Evolutionary conservation across 306 rosid genomes (phyloP).

Genomic region (Dalbergia cochinchinensis): DNA sequence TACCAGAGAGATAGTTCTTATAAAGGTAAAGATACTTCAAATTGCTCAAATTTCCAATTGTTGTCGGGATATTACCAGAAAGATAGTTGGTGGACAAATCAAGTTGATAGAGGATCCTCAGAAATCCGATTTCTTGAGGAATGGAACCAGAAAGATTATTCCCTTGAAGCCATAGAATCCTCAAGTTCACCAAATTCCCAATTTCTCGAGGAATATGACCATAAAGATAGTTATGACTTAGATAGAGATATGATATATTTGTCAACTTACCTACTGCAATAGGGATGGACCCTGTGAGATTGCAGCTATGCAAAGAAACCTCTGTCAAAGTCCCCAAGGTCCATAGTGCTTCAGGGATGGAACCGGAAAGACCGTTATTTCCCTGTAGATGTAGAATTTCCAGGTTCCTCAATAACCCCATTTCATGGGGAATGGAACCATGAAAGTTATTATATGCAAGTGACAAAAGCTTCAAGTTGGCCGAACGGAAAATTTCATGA

Average conservation of each 20-base stretch:
- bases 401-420: constrained; percentile 18
- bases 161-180: fast-evolving
- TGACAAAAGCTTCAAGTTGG: not conserved
- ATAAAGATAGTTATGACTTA: not conserved
- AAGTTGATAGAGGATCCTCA: not conserved
- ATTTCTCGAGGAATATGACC: not conserved
- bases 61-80: constrained; percentile 2
- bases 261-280: not conserved
- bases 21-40: not conserved
- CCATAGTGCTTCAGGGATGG: not conserved
- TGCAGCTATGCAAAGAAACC: not conserved
- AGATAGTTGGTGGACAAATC: not conserved
- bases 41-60: constrained; percentile 24
- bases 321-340: not conserved
- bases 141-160: constrained; percentile 9
- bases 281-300: constrained; percentile 43
- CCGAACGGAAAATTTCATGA: not conserved
- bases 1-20: not conserved
- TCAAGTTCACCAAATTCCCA: not conserved
- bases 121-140: constrained; percentile 34
- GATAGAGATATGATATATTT: not conserved
- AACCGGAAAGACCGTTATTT: not conserved
- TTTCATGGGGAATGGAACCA: not conserved
- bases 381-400: not conserved
- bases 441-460: not conserved